Conservation (phyloP, 106 monocot genomes). For the Cymbidium sinense region DNA sequence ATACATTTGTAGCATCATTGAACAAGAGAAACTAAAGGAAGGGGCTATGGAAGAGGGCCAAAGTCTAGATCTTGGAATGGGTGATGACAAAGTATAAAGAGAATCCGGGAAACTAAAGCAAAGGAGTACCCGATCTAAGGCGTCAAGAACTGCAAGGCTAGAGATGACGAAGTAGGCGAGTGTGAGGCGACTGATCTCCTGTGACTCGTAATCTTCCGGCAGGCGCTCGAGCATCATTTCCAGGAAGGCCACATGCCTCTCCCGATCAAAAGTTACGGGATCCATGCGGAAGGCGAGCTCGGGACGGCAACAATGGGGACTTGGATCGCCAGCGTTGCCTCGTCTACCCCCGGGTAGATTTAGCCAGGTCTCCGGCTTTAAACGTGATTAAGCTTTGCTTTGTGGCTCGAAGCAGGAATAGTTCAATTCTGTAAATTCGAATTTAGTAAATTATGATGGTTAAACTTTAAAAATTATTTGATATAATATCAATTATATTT, state of each 20-base stretch:
- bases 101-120: neutral
- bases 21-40: neutral
- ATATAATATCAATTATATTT: no score
- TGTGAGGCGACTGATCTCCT: conserved; percentile 95
- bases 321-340: neutral
- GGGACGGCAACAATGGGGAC: neutral
- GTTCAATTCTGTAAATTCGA: no score
- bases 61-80: neutral
- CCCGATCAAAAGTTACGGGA: conserved; percentile 29
- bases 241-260: conserved; percentile 48
- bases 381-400: no score
- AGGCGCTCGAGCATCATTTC: conserved; percentile 51
- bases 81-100: neutral
- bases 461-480: no score
- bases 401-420: no score
- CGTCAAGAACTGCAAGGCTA: conserved; percentile 68
- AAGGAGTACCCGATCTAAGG: conserved; percentile 63
- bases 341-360: neutral
- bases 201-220: conserved; percentile 61
- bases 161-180: conserved; percentile 97
- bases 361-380: no score
- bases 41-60: neutral
- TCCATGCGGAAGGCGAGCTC: conserved; percentile 2
- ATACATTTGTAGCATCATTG: neutral
- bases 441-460: no score